A percentile compares a stretch with the other conserved stretches of the same genome.
Conservation (phyloP, 2,329 filamentous ascomycete genomes). For the Zelopaecilomyces penicillatus region DNA sequence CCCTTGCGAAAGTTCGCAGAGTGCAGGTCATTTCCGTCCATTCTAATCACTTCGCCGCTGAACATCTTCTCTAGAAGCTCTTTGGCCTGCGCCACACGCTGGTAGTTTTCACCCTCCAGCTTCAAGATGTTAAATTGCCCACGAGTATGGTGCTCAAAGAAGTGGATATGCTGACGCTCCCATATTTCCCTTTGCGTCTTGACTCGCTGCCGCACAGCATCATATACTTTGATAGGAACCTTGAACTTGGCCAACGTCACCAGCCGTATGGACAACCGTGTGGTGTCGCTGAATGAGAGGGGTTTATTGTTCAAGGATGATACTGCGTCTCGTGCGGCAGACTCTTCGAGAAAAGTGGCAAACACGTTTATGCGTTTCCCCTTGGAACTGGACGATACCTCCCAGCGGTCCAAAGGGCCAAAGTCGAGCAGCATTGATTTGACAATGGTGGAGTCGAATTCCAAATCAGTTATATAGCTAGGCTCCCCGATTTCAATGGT, state of each 20-base stretch:
- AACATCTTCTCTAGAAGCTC: background rate
- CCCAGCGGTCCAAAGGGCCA: constrained; percentile 28
- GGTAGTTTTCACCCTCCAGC: constrained; percentile 3
- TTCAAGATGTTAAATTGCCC: background rate
- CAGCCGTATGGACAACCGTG: constrained; percentile 28
- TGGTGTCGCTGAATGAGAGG: constrained; percentile 21
- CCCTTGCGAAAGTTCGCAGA: background rate
- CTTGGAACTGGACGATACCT: constrained; percentile 12
- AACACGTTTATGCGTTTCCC: constrained; percentile 30
- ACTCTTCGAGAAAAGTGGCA: constrained; percentile 29
- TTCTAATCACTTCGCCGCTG: constrained; percentile 1
- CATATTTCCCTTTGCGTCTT: constrained; percentile 5
- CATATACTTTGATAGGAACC: constrained; percentile 24
- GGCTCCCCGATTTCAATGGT: background rate
- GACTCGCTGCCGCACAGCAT: constrained; percentile 21
- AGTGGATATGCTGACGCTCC: background rate
- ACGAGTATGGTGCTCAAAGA: background rate
- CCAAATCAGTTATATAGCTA: constrained; percentile 10
- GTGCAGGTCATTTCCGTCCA: constrained; percentile 1
- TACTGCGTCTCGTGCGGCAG: constrained; percentile 24
- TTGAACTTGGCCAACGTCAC: constrained; percentile 31
- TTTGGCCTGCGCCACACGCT: constrained; percentile 1
- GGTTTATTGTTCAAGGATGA: constrained; percentile 12
- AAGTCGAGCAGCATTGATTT: constrained; percentile 21
- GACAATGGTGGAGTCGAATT: constrained; percentile 14